Evolutionary conservation across 148 eudicot genomes (phyloP), one percentile per base, ranked within the genome.

Genomic region (Vaccinium vitisidaea): DNA sequence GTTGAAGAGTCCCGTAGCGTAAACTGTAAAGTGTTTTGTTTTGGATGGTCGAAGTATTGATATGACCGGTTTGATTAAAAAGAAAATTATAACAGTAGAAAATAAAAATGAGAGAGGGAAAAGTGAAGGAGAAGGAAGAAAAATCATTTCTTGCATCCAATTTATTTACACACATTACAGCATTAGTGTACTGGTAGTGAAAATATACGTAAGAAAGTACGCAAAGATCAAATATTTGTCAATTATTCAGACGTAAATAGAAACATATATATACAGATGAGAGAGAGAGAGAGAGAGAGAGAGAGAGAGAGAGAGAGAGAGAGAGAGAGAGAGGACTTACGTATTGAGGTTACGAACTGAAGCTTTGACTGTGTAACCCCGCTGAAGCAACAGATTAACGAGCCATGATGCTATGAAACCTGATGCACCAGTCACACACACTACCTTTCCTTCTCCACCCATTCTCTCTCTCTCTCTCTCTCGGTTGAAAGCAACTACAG

Each of bases 341-440:
- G n/a, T n/a, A n/a, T n/a, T 23, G 0, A 23, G 6, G 27, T 65
- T 65, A 3, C 32, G 71, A 65, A 65, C 71, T 65, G 71, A 65
- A 9, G 71, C 71, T 65, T 65, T 65, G 36, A 65, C 15, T 12
- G 32, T 65, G 71, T 65, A 65, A 65, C 71, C 71, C 1, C 32
- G 14, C 32, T 61, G 67, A 61, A 65, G 71, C 71, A 65, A 65
- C 5, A 65, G 71, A 9, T 65, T 25, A 14, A 65, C 71, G 15
- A 65, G 71, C 71, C 71, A 65, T 23, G 71, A 65, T 23, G 71
- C 71, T 25, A 65, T 65, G 71, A 23, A 65, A 65, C 71, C 71
- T 65, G 71, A 65, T 0, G 32, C 71, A 65, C 30, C 71, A 2
- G 36, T 65, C 5, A 65, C 71, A 65, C 71, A 65, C 32, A 23